These are phyloP conservation scores for Xylaria hypoxylon DNA, from an alignment of 2,329 filamentous ascomycete genomes.

Conservation along the genomic window DNA sequence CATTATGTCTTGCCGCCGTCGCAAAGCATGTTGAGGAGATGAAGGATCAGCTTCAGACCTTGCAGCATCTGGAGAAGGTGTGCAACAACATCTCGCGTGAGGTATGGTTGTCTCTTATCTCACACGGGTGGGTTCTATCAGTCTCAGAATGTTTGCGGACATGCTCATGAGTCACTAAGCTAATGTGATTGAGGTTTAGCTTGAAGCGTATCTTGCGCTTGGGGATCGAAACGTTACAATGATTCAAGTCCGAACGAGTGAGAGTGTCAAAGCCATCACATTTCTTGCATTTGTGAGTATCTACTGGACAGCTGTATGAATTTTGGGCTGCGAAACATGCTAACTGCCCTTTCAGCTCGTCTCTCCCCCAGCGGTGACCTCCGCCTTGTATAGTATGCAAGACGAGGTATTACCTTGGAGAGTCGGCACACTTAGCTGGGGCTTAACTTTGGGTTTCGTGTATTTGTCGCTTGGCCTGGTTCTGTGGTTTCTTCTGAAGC, in stretches of 20 bases:
- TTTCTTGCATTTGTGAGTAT: conserved; percentile 30
- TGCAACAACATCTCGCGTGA: conserved; percentile 31
- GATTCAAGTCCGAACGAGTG: conserved; percentile 31
- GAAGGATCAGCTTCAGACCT: conserved; percentile 18
- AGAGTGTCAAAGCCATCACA: conserved; percentile 29
- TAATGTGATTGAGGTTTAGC: conserved; percentile 16
- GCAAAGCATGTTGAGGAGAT: conserved; percentile 32
- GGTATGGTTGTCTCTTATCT: conserved; percentile 7
- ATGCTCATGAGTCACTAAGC: not conserved
- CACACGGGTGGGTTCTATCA: not conserved
- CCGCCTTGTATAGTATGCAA: conserved; percentile 28
- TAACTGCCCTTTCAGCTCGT: conserved; percentile 13
- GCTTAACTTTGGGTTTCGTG: conserved; percentile 14
- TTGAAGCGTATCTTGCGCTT: conserved; percentile 29
- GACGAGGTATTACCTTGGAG: conserved; percentile 11
- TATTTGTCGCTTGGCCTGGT: conserved; percentile 15
- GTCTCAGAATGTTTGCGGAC: not conserved
- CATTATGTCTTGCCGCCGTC: conserved; percentile 22
- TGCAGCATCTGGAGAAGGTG: conserved; percentile 26
- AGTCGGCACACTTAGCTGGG: conserved; percentile 14
- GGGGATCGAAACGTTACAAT: conserved; percentile 30
- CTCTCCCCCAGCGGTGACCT: conserved; percentile 23
- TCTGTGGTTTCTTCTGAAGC: conserved; percentile 9
- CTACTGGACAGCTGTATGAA: not conserved
- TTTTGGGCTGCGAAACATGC: not conserved